Evolutionary conservation across 1,139 yeast genomes (phyloP).

Genomic region (Blastobotrys elegans): DNA sequence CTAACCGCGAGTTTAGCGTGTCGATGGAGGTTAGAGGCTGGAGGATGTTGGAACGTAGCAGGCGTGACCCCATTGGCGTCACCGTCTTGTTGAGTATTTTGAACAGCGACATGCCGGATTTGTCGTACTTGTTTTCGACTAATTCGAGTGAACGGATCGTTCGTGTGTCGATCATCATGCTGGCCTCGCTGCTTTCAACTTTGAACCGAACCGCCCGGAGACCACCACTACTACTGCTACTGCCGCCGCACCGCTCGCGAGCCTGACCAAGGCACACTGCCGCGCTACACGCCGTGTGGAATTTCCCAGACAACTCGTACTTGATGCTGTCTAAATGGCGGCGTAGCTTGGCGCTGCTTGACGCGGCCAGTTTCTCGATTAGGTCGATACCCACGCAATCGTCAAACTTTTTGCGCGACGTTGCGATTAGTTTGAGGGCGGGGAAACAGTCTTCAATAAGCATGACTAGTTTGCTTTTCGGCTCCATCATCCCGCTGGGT

Average conservation of each 20-base stretch:
- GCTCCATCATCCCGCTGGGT: neutral
- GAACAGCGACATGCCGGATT: constrained; percentile 51
- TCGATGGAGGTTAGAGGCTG: constrained; percentile 57
- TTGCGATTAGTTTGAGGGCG: neutral
- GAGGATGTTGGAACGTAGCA: constrained; percentile 65
- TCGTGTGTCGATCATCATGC: constrained; percentile 65
- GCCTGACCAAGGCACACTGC: constrained; percentile 1
- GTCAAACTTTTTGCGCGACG: neutral
- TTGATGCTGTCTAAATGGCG: neutral
- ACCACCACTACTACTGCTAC: no score
- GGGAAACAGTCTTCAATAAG: constrained; percentile 6
- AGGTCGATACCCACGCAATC: neutral
- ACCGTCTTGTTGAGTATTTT: constrained; percentile 78
- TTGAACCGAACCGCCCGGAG: constrained; percentile 2
- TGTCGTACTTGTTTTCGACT: constrained; percentile 57
- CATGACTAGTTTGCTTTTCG: constrained; percentile 1
- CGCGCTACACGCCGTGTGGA: constrained; percentile 5
- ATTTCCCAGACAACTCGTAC: neutral
- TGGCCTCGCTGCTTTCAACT: constrained; percentile 17
- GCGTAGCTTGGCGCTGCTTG: no score
- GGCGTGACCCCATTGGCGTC: constrained; percentile 69
- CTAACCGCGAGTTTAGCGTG: constrained; percentile 51
- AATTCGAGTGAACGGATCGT: constrained; percentile 70
- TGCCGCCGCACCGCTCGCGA: neutral
- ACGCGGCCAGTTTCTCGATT: neutral